Base-by-base conservation (phyloP, 805 yeast genomes). In the Isabelozyma rhagii region DNA sequence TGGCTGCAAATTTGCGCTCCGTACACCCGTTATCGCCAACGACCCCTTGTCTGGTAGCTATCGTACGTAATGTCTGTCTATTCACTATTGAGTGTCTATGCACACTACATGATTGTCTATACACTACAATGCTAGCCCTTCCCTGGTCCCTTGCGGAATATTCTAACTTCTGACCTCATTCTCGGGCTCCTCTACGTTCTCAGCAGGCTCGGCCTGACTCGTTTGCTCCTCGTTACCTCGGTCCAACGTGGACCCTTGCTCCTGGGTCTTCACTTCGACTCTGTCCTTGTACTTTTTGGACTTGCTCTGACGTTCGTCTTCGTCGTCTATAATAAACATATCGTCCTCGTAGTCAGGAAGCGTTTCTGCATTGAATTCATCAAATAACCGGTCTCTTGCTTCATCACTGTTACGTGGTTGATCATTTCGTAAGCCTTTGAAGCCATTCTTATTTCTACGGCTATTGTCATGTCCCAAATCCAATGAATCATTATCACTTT, bases 321-420 rank as follows among this genome's bases (percentile, higher is more conserved):
- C 77, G 31, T 67, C 75, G 8, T 64, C 77, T 43, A 74, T 68
- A 43, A 62, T 65, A 51, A 72, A 73, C 69, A 73, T 68, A 27
- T 67, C 76, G 36, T 52, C 53, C 28, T 68, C 71, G 51, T 70
- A 68, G 39, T 65, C 72, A 0, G 72, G 74, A 44, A 69, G 58
- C 1, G 66, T 49, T 15, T 66, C 68, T 5, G 72, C 76, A 55
- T 74, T 67, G 56, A 71, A 66, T 41, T 70, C 73, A 45, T 72
- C 76, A 53, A 63, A 76, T 28, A 76, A 55, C 41, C 76, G 55
- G 44, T 74, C 75, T 48, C 77, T 63, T 45, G 70, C 77, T 28
- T 64, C 66, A 39, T 71, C 72, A 31, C 61, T 67, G 42, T 52
- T 53, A 9, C 51, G 60, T n/a, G 56, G 39, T 39, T 53, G 13